Conservation (phyloP, 2,329 filamentous ascomycete species). For the Alternaria longipes region DNA sequence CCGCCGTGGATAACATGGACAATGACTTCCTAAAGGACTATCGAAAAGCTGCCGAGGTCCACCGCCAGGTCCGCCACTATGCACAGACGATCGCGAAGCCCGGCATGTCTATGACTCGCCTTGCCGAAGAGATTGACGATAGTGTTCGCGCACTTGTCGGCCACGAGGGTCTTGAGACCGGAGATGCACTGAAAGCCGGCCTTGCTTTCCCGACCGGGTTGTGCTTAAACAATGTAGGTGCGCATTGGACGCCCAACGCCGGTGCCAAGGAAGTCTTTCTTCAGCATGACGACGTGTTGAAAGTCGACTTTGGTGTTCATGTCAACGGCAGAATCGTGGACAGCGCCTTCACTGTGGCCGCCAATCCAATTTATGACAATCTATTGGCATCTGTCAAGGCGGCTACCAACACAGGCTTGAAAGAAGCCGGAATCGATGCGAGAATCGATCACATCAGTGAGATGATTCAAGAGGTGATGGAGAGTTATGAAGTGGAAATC, state of each 20-base stretch:
- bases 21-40: slow-evolving; percentile 80
- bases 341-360: slow-evolving; percentile 74
- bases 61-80: slow-evolving; percentile 84
- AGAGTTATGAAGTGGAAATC: slow-evolving; percentile 86
- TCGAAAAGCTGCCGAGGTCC: slow-evolving; percentile 83
- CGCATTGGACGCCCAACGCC: slow-evolving; percentile 85
- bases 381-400: slow-evolving; percentile 71
- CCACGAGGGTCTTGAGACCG: slow-evolving; percentile 77
- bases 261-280: slow-evolving; percentile 82
- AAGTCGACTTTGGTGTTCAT: slow-evolving; percentile 76
- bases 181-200: slow-evolving; percentile 78
- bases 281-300: slow-evolving; percentile 76
- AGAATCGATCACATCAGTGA: slow-evolving; percentile 84
- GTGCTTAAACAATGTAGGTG: slow-evolving; percentile 82
- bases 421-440: slow-evolving; percentile 89
- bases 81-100: slow-evolving; percentile 80
- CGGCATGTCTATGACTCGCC: slow-evolving; percentile 77
- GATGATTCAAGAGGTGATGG: slow-evolving; percentile 90
- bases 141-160: slow-evolving; percentile 78
- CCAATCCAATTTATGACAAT: slow-evolving; percentile 73
- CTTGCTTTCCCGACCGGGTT: slow-evolving; percentile 88
- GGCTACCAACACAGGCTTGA: slow-evolving; percentile 78
- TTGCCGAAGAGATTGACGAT: slow-evolving; percentile 84
- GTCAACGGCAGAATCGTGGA: slow-evolving; percentile 76
- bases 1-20: slow-evolving; percentile 71